A percentile compares a stretch with the other conserved stretches of the same genome.
phyloP scores from a whole-genome alignment of 2,329 filamentous ascomycete species.

The Trichophyton equinum region DNA sequence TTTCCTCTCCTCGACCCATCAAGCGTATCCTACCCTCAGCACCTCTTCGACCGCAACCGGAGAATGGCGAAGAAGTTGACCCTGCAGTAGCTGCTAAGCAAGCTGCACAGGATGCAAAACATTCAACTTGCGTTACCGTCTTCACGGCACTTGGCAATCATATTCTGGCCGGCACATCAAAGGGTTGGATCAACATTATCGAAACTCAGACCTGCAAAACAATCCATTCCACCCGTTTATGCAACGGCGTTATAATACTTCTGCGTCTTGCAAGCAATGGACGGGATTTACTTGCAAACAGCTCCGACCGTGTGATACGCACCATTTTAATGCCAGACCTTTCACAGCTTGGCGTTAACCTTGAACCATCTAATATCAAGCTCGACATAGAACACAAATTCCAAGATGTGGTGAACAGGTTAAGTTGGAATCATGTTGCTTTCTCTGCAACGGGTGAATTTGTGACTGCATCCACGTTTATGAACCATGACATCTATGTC shows the following conservation, averaged over 20 bases:
- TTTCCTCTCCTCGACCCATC: conserved; percentile 54
- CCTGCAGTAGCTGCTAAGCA: conserved; percentile 60
- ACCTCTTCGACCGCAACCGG: conserved; percentile 57
- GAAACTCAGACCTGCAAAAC: conserved; percentile 67
- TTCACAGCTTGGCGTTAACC: conserved; percentile 38
- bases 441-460: conserved; percentile 93
- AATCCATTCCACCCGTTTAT: conserved; percentile 81
- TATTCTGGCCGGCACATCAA: conserved; percentile 84
- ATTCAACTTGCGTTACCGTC: conserved; percentile 84
- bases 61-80: conserved; percentile 53
- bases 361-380: conserved; percentile 75
- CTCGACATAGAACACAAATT: conserved; percentile 95
- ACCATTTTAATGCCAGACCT: conserved; percentile 81
- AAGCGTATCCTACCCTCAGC: conserved; percentile 71
- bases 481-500: conserved; percentile 97
- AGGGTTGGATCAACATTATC: conserved; percentile 93
- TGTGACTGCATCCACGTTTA: conserved; percentile 89
- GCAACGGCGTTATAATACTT: conserved; percentile 75
- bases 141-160: conserved; percentile 79
- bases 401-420: conserved; percentile 86
- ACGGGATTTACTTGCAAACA: conserved; percentile 78
- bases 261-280: conserved; percentile 75
- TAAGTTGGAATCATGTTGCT: conserved; percentile 94
- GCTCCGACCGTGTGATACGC: conserved; percentile 85
- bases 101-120: conserved; percentile 80